Evolutionary conservation across 179 eudicot species (phyloP), one percentile per base, ranked within the genome.

Genomic region (Beta macrorhiza): DNA sequence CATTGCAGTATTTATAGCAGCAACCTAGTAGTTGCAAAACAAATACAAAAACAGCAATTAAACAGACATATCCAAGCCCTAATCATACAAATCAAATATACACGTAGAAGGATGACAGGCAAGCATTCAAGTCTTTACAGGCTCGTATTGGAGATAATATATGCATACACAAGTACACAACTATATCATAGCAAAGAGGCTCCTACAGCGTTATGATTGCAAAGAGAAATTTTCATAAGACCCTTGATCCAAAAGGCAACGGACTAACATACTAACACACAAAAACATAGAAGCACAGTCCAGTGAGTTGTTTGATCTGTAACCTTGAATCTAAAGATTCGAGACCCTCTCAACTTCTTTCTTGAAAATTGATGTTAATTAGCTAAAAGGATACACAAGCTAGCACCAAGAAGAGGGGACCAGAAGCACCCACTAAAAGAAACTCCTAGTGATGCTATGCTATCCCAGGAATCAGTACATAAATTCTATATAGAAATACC

Each of bases 1-100:
- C 99, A 96, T 96, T 77, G 99, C 99, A 64, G 99, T 96, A 82
- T 96, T 96, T 80, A 96, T 96, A 55, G 99, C 99, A 82, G 98
- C 92, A 90, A 93, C 97, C 99, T 96, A 79, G 62, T 67, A 77
- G 61, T 61, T 47, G 64, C 61, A 71, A 68, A 76, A 55, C 42
- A 42, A 15, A 81, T n/a, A 37, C 67, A 69, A 74, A n/a, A 78
- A 67, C 25, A 79, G 22, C 29, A 5, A 53, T 51, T 32, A 52
- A n/a, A 51, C 0, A 74, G 29, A 65, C 20, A 63, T 56, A 22
- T 16, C 17, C 47, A n/a, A 22, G 47, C 72, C 64, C 42, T 71
- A 20, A 22, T 11, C 19, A 52, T 59, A 42, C 55, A 56, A 53
- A 56, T 56, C 5, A 73, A 42, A 72, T 29, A 68, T 42, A 55